Evolutionary conservation across 345 rosid species (phyloP), one percentile per base, ranked within the genome.

Genomic region (Pistacia atlantica): DNA sequence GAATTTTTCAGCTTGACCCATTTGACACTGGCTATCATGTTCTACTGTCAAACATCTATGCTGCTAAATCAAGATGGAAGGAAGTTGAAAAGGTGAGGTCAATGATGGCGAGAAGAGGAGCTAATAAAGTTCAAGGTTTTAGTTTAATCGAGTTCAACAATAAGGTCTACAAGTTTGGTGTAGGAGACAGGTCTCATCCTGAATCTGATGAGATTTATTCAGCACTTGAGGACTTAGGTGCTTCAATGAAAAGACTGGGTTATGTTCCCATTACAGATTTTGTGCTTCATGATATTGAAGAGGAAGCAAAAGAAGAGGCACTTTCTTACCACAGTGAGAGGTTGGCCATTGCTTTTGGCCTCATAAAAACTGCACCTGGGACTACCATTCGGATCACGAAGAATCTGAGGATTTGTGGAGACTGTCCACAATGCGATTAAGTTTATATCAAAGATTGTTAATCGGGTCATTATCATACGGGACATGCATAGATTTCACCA

Each of bases 401-500:
- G 33, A 71, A 71, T 71, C 64, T 71, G 2, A 37, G 64, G 31
- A 71, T 71, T 2, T 71, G 63, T 38, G 74, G 52, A 71, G 74
- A 71, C 9, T 71, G 74, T 35, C 74, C 74, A 71, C 17, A 57
- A 57, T 37, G 74, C 65, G 0, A 55, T 71, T 37, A 71, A 56
- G 52, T 56, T 71, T 18, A 71, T 56, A 5, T 71, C 64, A 37
- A 57, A 71, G 37, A 54, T 55, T 35, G 51, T 37, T 51, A 37
- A 71, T 56, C 51, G 74, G 51, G 31, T 71, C 35, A 71, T 70
- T 2, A 55, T 56, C 22, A 49, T 35, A 2, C 37, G 74, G 64
- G 74, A 37, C 74, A 71, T 71, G 54, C 74, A 57, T 56, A 28
- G 64, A n/a, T 71, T 71, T 71, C 73, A n/a, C 8, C 73, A 70